Base-by-base conservation (phyloP, 2,329 filamentous ascomycete genomes). In the Talaromyces albobiverticillius region DNA sequence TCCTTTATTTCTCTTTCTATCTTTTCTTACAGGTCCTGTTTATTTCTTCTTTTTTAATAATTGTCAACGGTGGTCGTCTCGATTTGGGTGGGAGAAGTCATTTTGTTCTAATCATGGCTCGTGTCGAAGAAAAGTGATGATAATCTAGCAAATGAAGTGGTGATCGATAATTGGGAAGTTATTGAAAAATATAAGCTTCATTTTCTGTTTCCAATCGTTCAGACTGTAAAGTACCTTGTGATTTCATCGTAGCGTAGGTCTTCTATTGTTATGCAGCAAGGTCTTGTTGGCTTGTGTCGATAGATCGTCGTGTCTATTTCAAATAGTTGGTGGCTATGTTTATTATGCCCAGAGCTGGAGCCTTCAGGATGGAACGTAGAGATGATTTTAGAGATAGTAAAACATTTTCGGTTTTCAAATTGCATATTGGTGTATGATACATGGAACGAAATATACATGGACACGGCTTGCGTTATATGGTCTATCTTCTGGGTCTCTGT, bases 381-480 rank as follows among this genome's bases (percentile, higher is more conserved):
- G 4, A 34, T 14, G 31, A 34, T 34, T 10, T 10, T 29, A 34
- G 4, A 14, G 7, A 8, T 34, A 14, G 20, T 40, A 40, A 22
- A 22, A 18, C n/a, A 20, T 20, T 29, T 29, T 10, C 34, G n/a
- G 18, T 20, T 40, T 22, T 40, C 7, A 40, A 18, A 40, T 40
- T 40, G 16, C 36, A 8, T 36, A 18, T 16, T 40, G 36, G 18
- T 22, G n/a, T 40, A 40, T 40, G 36, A 10, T 40, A 40, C 36
- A 34, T 34, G 16, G 36, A 40, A 22, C 36, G 36, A 40, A 40
- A 51, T 45, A 48, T 55, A 55, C 53, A 55, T 46, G 40, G 36
- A 40, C 20, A 46, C 20, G 41, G 29, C 22, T 43, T 40, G 36
- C 18, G 36, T 16, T 22, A 40, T 9, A 42, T 32, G 36, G 22